Evolutionary conservation across 2,329 filamentous ascomycete species (phyloP), one percentile per base, ranked within the genome.

Genomic region (Alternaria ventricosa): DNA sequence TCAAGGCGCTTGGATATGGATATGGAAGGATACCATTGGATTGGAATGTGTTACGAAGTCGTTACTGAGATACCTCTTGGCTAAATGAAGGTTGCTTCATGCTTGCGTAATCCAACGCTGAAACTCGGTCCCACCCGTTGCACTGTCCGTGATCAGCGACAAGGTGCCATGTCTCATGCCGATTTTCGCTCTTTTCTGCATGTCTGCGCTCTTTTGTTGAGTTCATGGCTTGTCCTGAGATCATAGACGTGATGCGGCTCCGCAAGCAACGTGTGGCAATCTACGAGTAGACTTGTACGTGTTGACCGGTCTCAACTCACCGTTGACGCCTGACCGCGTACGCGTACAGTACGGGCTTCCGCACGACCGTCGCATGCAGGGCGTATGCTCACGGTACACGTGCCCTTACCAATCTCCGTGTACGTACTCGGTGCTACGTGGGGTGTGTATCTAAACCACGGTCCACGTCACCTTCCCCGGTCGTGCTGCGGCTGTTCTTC

Each of bases 381-480:
- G n/a, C 28, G 54, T 20, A 44, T 15, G 27, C 9, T 33, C 9
- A 27, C 41, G 41, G 43, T 60, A 56, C 50, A 53, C 58, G 58
- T 61, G 30, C 30, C 28, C 53, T 41, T 54, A 54, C 23, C 36
- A 41, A 47, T 25, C 13, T 47, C 49, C 15, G 47, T 46, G 55
- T 57, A 54, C 60, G 60, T 57, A 57, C 46, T 53, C 41, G 54
- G 41, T 55, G 59, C 33, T 47, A 58, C 51, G 28, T 53, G 51
- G 63, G 63, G 60, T 54, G 55, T 57, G 60, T 59, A 50, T 47
- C 28, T 53, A 53, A 50, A 45, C 56, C 45, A 59, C 49, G 50
- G 50, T 56, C 55, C 55, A 57, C 63, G 63, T 65, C 60, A 63
- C 46, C 63, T 53, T 63, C 49, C 60, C 60, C 60, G 60, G 60